A percentile compares a stretch with the other conserved stretches of the same genome.
These are phyloP conservation scores for Phytopythium mirpurense DNA, from an alignment of 352 stramenopile species.

Conservation along the genomic window DNA sequence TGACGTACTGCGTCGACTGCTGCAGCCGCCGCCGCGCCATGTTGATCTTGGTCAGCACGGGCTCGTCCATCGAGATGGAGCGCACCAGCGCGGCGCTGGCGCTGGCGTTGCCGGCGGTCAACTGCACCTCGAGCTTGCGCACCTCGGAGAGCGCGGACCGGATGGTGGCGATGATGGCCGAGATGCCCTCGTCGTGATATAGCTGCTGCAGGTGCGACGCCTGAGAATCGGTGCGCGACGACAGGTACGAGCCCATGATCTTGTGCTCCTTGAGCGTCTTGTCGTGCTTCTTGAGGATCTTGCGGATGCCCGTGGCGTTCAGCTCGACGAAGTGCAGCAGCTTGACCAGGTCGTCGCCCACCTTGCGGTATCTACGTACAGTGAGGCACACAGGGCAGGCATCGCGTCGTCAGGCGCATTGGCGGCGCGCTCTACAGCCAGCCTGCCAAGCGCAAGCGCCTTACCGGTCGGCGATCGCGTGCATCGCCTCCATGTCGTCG, in stretches of 20 bases:
- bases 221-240: conserved; percentile 74
- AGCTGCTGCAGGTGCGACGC: conserved; percentile 80
- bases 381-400: background rate
- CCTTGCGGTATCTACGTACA: conserved; percentile 44
- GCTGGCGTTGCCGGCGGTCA: conserved; percentile 17
- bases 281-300: conserved; percentile 90
- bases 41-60: conserved; percentile 66
- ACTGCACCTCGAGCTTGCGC: conserved; percentile 41
- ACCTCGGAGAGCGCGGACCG: conserved; percentile 59
- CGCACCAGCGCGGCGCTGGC: conserved; percentile 28
- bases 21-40: conserved; percentile 59
- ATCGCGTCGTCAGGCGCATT: too few species aligned
- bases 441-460: too few species aligned
- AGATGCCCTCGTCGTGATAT: conserved; percentile 85
- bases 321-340: conserved; percentile 84
- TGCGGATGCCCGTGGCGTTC: conserved; percentile 83
- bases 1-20: conserved; percentile 82
- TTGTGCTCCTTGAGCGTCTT: conserved; percentile 81
- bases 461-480: conserved; percentile 57
- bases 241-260: conserved; percentile 85
- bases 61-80: conserved; percentile 72
- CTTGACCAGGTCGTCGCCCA: conserved; percentile 80
- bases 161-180: conserved; percentile 83
- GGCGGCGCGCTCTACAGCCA: too few species aligned
- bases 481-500: conserved; percentile 63